phyloP scores from a whole-genome alignment of 2,329 filamentous ascomycete genomes.

The Magnaporthiopsis rhizophila region DNA sequence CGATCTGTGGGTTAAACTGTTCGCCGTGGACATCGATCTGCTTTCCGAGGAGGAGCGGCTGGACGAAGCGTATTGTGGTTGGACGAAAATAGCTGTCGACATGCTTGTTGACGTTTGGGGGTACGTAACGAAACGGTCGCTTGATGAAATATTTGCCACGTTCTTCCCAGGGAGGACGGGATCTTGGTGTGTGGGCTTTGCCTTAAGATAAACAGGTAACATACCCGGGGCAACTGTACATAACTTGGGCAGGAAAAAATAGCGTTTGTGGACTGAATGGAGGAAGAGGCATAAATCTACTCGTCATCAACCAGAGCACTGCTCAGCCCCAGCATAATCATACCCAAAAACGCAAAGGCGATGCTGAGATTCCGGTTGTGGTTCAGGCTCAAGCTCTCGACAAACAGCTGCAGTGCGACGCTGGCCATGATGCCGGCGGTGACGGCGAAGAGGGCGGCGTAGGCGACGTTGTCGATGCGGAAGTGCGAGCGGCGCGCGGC shows the following conservation, averaged over 20 bases:
- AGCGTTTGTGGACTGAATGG: neutral
- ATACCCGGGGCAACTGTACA: neutral
- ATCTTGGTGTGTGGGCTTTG: neutral
- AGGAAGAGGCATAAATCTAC: neutral
- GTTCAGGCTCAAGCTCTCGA: slow-evolving; percentile 75
- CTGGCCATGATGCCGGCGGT: slow-evolving; percentile 95
- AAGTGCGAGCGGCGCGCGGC: slow-evolving; percentile 48
- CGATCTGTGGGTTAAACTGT: neutral
- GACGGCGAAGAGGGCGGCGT: slow-evolving; percentile 76
- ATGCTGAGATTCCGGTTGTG: slow-evolving; percentile 73
- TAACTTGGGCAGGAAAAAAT: neutral
- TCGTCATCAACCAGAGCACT: slow-evolving; percentile 41
- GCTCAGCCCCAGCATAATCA: slow-evolving; percentile 79
- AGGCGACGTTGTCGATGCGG: slow-evolving; percentile 48
- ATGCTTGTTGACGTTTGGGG: neutral
- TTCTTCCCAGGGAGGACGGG: neutral
- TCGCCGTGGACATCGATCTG: neutral
- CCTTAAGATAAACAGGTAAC: neutral
- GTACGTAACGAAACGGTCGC: neutral
- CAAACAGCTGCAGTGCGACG: slow-evolving; percentile 82
- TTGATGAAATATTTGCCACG: neutral
- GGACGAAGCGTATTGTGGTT: neutral
- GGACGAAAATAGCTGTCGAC: neutral
- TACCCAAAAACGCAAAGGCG: slow-evolving; percentile 73
- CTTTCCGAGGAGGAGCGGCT: neutral